Percentiles rank a stretch among this genome's conserved stretches.
Conservation (phyloP, 768 basidiomycete genomes). For the Phlebiopsis flavidoalba region DNA sequence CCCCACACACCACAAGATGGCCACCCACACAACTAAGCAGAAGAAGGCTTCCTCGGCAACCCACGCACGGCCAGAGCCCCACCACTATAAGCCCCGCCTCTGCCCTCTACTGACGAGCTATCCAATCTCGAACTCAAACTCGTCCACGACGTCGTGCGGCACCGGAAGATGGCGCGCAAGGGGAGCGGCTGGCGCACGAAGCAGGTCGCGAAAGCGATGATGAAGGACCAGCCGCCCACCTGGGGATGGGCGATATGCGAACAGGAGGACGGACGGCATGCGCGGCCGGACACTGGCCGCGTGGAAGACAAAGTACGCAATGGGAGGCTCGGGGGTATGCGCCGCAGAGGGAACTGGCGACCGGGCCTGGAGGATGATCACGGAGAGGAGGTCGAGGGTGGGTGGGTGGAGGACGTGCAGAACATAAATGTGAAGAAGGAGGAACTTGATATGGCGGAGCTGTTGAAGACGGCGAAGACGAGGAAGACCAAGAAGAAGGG, state of each 20-base stretch:
- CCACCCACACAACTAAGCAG: not conserved
- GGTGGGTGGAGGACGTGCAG: constrained; percentile 8
- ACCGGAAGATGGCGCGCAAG: not conserved
- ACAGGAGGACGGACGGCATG: not conserved
- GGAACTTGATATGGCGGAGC: constrained; percentile 20
- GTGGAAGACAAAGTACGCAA: too few species aligned
- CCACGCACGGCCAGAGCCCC: not conserved
- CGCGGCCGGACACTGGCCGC: not conserved
- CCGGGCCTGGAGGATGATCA: constrained; percentile 2
- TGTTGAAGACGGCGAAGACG: constrained; percentile 31
- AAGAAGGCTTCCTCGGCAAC: not conserved
- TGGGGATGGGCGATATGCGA: not conserved
- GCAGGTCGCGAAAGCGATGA: not conserved
- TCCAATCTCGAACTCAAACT: not conserved
- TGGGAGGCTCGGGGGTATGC: not conserved
- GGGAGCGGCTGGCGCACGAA: not conserved
- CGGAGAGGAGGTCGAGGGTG: not conserved
- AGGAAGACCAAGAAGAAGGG: constrained; percentile 41
- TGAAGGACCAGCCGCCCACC: not conserved
- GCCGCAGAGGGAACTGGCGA: not conserved
- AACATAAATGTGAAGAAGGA: constrained; percentile 1
- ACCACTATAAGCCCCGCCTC: too few species aligned
- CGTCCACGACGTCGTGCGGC: not conserved
- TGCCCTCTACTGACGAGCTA: not conserved
- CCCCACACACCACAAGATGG: not conserved